phyloP scores from a whole-genome alignment of 176 grass and related monocot species.

The Phragmites australis region DNA sequence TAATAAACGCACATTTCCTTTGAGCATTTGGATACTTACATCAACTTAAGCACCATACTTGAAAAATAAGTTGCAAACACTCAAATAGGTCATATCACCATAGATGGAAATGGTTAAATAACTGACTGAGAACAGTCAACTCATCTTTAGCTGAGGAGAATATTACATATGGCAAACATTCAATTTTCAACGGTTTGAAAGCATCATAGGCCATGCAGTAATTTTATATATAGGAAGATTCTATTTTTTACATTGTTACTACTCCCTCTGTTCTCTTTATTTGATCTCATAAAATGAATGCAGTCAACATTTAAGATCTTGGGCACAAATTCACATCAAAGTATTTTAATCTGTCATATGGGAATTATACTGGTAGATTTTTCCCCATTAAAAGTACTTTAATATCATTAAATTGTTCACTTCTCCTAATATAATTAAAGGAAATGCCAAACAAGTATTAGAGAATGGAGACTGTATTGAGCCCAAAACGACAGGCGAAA shows the following conservation, averaged over 20 bases:
- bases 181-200: background rate
- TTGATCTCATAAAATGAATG: background rate
- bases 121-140: slow-evolving; percentile 17
- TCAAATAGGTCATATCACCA: background rate
- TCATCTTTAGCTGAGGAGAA: background rate
- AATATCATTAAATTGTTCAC: background rate
- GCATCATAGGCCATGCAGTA: background rate
- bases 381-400: background rate
- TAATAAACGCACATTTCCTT: slow-evolving; percentile 12
- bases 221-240: background rate
- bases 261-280: background rate
- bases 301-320: background rate
- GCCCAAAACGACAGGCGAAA: background rate
- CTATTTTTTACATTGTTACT: background rate
- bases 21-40: background rate
- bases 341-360: background rate
- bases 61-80: background rate
- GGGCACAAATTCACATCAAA: background rate
- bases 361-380: background rate
- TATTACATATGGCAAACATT: background rate
- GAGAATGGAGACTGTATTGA: background rate
- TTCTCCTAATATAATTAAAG: background rate
- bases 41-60: background rate
- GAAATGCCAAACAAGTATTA: background rate
- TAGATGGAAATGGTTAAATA: slow-evolving; percentile 7